Evolutionary conservation across 2,329 filamentous ascomycete species (phyloP), one percentile per base, ranked within the genome.

Genomic region (Sarocladium strictum): DNA sequence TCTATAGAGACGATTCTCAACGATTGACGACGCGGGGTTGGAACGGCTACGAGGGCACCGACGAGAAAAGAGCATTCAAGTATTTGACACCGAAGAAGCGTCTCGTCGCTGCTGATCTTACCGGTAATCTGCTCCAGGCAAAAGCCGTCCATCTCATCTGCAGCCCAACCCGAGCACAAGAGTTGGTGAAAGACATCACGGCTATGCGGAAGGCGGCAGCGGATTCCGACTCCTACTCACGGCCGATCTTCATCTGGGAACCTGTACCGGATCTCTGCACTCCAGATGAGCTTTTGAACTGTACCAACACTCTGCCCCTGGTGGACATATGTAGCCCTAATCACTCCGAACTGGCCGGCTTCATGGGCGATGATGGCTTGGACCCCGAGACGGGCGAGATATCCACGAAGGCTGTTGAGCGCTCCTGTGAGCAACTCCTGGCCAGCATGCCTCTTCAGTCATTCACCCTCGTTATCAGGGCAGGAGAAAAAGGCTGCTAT

Each of bases 181-280:
- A 87, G 54, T 79, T 96, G 21, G 84, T 94, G 21, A 70, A 80
- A 1, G 81, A 84, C n/a, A 88, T 97, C 56, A 74, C 84, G 4
- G 72, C 76, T 3, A 78, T 84, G 27, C 74, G 81, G 9, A 78
- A 76, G 62, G 70, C 70, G 9, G 54, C 54, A 10, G 54, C 54
- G 11, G 50, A 43, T 27, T 57, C 61, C 3, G 66, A 69, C 45
- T 57, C 63, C 11, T 76, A 75, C 60, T 63, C 74, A 1, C 79
- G 80, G 49, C 89, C 92, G 1, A 70, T 91, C 6, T 90, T 97
- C 67, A 83, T 97, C 53, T 99, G 93, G 93, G 94, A 99, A 67
- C 94, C 94, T 1, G 89, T 97, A 1, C 94, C 94, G 1, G 90
- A 97, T 69, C 78, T 90, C 1, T 97, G 92, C 68, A 86, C 81